Percentiles rank a stretch among this genome's conserved stretches.
Evolutionary conservation across 2,329 filamentous ascomycete species (phyloP).

Genomic region (Clonostachys sp.): DNA sequence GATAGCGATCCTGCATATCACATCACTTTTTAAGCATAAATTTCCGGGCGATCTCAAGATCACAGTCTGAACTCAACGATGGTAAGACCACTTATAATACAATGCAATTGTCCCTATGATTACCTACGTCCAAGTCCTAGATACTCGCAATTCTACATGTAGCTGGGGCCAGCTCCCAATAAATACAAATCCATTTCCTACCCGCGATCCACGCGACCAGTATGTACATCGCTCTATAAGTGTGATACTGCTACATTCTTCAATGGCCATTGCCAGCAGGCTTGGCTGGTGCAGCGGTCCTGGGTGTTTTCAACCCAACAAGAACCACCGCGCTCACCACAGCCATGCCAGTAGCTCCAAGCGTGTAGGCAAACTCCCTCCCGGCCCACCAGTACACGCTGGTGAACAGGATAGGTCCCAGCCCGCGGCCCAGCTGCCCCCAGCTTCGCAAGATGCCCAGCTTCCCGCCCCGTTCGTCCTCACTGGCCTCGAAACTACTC

Average conservation of each 20-base stretch:
- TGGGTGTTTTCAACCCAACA: conserved; percentile 63
- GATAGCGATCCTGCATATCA: too few species aligned
- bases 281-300: conserved; percentile 10
- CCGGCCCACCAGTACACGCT: conserved; percentile 99
- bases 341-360: conserved; percentile 77
- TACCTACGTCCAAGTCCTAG: not conserved
- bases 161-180: too few species aligned
- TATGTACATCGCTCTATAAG: too few species aligned
- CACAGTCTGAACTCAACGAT: too few species aligned
- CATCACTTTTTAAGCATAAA: too few species aligned
- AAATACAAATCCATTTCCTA: too few species aligned
- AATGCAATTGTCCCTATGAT: too few species aligned
- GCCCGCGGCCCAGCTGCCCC: conserved; percentile 83
- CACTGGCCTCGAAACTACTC: conserved; percentile 81
- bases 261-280: not conserved
- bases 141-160: not conserved
- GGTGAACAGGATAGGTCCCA: conserved; percentile 88
- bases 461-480: conserved; percentile 78
- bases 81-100: too few species aligned
- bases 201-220: too few species aligned
- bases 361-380: conserved; percentile 74
- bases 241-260: too few species aligned
- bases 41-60: too few species aligned
- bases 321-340: conserved; percentile 70
- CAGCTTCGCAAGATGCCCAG: conserved; percentile 75